phyloP scores from a whole-genome alignment of 1,139 yeast species.

The Hansenula lynferdii region DNA sequence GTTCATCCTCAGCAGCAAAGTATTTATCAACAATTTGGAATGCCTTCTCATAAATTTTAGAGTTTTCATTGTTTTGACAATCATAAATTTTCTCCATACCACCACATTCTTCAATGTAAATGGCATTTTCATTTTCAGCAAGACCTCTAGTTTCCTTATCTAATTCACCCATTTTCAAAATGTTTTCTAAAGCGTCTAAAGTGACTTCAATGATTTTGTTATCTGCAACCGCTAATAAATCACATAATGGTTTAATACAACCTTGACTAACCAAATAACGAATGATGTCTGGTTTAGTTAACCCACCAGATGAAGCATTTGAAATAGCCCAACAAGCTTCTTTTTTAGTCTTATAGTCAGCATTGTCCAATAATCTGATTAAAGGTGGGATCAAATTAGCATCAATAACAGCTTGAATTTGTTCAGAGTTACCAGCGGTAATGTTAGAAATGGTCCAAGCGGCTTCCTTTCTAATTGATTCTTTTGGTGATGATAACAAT shows the following conservation, averaged over 20 bases:
- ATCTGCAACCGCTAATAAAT: slow-evolving; percentile 81
- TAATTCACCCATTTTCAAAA: slow-evolving; percentile 88
- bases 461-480: slow-evolving; percentile 92
- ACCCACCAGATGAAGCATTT: slow-evolving; percentile 95
- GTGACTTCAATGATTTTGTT: slow-evolving; percentile 92
- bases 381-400: slow-evolving; percentile 92
- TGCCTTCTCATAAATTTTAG: slow-evolving; percentile 89
- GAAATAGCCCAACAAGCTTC: slow-evolving; percentile 99
- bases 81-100: slow-evolving; percentile 96
- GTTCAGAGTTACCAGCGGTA: slow-evolving; percentile 94
- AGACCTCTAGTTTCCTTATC: slow-evolving; percentile 77
- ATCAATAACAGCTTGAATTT: slow-evolving; percentile 95
- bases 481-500: slow-evolving; percentile 79
- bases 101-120: slow-evolving; percentile 95
- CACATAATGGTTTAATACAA: slow-evolving; percentile 96
- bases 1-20: slow-evolving; percentile 81
- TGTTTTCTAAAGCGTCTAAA: slow-evolving; percentile 90
- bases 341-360: slow-evolving; percentile 93
- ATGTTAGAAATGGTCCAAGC: slow-evolving; percentile 99
- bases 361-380: slow-evolving; percentile 69
- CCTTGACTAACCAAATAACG: slow-evolving; percentile 92
- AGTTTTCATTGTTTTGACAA: slow-evolving; percentile 88
- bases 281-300: slow-evolving; percentile 88
- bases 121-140: slow-evolving; percentile 77
- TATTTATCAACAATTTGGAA: slow-evolving; percentile 85